Evolutionary conservation across 2,329 filamentous ascomycete species (phyloP).

Genomic region (Dactylellina leptospora): DNA sequence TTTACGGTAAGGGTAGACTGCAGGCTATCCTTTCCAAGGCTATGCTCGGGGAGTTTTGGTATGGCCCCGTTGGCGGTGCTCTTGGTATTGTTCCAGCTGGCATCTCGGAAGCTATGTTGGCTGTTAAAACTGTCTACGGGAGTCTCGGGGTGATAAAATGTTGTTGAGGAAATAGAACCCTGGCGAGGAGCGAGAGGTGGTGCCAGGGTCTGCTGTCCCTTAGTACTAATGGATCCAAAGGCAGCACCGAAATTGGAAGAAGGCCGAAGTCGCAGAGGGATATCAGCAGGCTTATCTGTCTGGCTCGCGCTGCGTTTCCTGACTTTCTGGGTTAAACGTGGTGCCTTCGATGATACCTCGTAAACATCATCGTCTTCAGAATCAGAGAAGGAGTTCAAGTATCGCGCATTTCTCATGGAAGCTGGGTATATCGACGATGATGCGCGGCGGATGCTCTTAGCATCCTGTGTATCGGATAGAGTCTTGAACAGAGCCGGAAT

Average conservation of each 20-base stretch:
- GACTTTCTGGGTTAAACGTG: not conserved
- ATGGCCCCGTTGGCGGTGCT: not conserved
- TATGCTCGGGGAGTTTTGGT: slow-evolving; percentile 34
- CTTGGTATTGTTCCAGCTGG: slow-evolving; percentile 15
- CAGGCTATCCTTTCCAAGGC: slow-evolving; percentile 25
- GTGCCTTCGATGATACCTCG: slow-evolving; percentile 5
- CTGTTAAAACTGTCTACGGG: slow-evolving; percentile 49
- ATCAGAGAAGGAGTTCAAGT: slow-evolving; percentile 32
- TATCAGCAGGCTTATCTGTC: slow-evolving; percentile 34
- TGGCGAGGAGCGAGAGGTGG: slow-evolving; percentile 24
- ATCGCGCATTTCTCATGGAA: slow-evolving; percentile 17
- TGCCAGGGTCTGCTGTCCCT: slow-evolving; percentile 28
- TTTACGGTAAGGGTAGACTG: slow-evolving; percentile 28
- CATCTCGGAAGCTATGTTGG: slow-evolving; percentile 44
- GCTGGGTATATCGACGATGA: slow-evolving; percentile 42
- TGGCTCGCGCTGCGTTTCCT: slow-evolving; percentile 33
- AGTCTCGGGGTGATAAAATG: slow-evolving; percentile 50
- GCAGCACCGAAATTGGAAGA: slow-evolving; percentile 43
- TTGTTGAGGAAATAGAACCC: slow-evolving; percentile 31
- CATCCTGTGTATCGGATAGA: slow-evolving; percentile 19
- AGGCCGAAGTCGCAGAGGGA: slow-evolving; percentile 39
- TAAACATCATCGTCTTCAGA: slow-evolving; percentile 33
- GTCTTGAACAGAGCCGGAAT: slow-evolving; percentile 33
- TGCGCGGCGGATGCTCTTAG: slow-evolving; percentile 34
- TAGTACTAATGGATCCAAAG: slow-evolving; percentile 27